These are phyloP conservation scores for Rheum nobile DNA, from an alignment of 148 eudicot genomes.

Conservation along the genomic window DNA sequence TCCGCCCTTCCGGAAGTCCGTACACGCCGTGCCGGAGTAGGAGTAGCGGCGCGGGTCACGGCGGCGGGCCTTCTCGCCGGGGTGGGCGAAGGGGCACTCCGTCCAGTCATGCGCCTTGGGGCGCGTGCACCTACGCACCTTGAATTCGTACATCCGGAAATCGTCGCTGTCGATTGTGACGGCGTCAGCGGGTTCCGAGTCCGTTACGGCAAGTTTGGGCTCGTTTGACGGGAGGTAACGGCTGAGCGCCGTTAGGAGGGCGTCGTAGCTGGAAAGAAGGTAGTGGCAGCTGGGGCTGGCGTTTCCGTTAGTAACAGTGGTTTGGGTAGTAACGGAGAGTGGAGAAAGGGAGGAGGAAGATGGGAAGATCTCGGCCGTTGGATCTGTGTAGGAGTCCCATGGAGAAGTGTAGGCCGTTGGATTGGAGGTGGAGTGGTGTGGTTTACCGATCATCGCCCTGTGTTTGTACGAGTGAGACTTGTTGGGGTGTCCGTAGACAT, in stretches of 20 bases:
- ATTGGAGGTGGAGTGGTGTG: neutral
- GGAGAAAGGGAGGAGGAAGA: neutral
- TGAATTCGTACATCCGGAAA: conserved; percentile 82
- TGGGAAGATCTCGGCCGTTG: conserved; percentile 3
- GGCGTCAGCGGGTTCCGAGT: neutral
- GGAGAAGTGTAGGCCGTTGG: conserved; percentile 3
- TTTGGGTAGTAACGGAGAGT: no score
- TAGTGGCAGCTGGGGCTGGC: neutral
- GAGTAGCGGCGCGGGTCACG: conserved; percentile 59
- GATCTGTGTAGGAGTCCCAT: neutral
- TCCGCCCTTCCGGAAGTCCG: conserved; percentile 58
- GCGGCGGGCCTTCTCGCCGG: conserved; percentile 83
- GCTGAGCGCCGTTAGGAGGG: conserved; percentile 4
- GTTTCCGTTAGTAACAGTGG: neutral
- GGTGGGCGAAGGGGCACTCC: conserved; percentile 82
- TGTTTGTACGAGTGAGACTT: neutral
- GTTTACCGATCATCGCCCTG: neutral
- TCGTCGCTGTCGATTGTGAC: conserved; percentile 8
- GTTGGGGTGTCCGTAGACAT: neutral
- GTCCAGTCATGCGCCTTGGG: conserved; percentile 90
- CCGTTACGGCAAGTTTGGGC: neutral
- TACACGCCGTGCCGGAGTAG: conserved; percentile 62
- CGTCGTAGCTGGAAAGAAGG: neutral
- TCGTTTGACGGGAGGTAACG: conserved; percentile 9
- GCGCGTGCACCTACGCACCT: conserved; percentile 74